Evolutionary conservation across 192 early-diverging fungal species (phyloP), one percentile per base, ranked within the genome.

Genomic region (Rhizoclosmatium sp.): DNA sequence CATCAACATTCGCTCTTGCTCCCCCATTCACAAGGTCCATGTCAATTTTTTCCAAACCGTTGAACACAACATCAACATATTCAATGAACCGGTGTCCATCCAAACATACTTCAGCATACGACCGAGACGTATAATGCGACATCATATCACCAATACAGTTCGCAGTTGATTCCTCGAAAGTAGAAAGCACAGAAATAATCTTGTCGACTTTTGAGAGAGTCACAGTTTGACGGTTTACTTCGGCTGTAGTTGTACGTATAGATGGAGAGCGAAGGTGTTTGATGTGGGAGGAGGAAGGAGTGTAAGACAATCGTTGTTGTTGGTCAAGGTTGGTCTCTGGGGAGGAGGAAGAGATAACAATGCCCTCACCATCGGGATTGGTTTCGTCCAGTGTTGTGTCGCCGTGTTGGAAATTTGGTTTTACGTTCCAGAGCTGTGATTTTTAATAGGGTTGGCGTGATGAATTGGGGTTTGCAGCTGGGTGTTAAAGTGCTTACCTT

Each of bases 121-220:
- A 9, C 4, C 45, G 47, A 75, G 94, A 93, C 7, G 95, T 94
- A 58, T 98, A 93, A 80, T 95, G 93, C 56, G 96, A 81, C 46
- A 99, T 83, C 93, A 98, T 99, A 68, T 96, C 95, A 19, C 94
- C 95, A 69, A 99, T 98, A 83, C 95, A 98, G 2, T 95, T 92
- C 2, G 97, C 96, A 3, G 95, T 93, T 3, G 95, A 95, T 82
- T 99, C 98, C 87, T 99, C 98, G 89, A 96, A 99, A 5, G 92
- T 93, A 9, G 95, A 95, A 45, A 98, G 87, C 3, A 99, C 95
- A 14, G 91, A 91, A 89, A 96, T 93, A 58, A 99, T 97, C 60
- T 91, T 86, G 70, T 92, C 93, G 19, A 95, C 95, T 81, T 96
- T 95, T 80, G 97, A 93, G 76, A 97, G 94, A 79, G 90, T 94